Conservation (phyloP, 2,329 filamentous ascomycete species). For the Hypoxylon sp. region DNA sequence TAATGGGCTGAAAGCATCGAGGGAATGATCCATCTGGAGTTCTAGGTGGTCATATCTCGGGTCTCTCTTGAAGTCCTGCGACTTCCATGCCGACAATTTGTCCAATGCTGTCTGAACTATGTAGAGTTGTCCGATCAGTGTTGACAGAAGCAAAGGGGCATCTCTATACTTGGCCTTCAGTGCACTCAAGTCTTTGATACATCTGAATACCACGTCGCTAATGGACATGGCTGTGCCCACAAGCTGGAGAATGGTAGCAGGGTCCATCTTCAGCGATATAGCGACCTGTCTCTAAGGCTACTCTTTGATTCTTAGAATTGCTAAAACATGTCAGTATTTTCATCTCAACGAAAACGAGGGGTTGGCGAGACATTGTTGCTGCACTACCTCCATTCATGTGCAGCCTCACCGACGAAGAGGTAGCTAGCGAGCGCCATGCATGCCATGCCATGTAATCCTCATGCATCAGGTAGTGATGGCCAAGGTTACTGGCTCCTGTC, state of each 20-base stretch:
- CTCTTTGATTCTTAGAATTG: too few species aligned
- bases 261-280: slow-evolving; percentile 33
- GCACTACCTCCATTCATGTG: not conserved
- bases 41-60: slow-evolving; percentile 29
- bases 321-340: too few species aligned
- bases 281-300: too few species aligned
- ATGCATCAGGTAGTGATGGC: too few species aligned
- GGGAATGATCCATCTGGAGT: slow-evolving; percentile 21
- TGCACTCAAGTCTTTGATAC: slow-evolving; percentile 24
- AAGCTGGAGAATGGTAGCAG: slow-evolving; percentile 27
- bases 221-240: slow-evolving; percentile 28
- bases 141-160: slow-evolving; percentile 27
- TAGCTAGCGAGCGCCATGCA: not conserved
- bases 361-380: too few species aligned
- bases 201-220: slow-evolving; percentile 29
- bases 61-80: not conserved
- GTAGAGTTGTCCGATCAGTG: slow-evolving; percentile 32
- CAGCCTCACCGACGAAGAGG: too few species aligned
- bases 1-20: slow-evolving; percentile 60
- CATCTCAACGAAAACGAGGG: too few species aligned
- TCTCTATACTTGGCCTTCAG: slow-evolving; percentile 28
- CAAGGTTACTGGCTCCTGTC: too few species aligned
- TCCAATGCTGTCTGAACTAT: slow-evolving; percentile 28
- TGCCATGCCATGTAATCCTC: not conserved
- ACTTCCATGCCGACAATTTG: slow-evolving; percentile 20